A percentile compares a stretch with the other conserved stretches of the same genome.
Evolutionary conservation across 2,329 filamentous ascomycete genomes (phyloP).

Genomic region (Hypoxylon sp.): DNA sequence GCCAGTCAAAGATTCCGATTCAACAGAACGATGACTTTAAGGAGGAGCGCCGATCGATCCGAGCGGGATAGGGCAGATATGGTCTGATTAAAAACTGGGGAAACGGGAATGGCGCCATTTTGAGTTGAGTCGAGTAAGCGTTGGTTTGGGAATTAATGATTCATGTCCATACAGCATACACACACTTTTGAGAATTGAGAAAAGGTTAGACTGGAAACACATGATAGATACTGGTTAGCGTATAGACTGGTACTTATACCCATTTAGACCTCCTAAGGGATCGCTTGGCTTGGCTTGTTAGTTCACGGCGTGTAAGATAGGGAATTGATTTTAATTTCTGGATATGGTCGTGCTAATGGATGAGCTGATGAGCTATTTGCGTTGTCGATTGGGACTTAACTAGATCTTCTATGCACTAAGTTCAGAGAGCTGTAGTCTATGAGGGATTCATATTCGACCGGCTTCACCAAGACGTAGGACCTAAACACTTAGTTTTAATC

Average conservation of each 20-base stretch:
- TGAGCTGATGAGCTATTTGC: not conserved
- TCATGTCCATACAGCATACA: conserved; percentile 16
- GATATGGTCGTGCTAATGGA: not conserved
- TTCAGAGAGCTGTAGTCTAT: not conserved
- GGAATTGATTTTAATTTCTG: not conserved
- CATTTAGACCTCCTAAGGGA: conserved; percentile 8
- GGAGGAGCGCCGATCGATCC: conserved; percentile 39
- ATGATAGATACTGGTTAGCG: conserved; percentile 9
- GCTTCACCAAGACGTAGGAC: not conserved
- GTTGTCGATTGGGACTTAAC: not conserved
- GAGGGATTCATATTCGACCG: not conserved
- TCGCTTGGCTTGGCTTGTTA: conserved; percentile 15
- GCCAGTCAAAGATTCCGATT: conserved; percentile 42
- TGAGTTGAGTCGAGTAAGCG: not conserved
- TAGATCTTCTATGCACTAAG: not conserved
- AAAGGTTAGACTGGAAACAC: conserved; percentile 21
- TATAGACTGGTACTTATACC: conserved; percentile 37
- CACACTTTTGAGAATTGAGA: conserved; percentile 1
- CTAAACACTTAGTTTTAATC: not conserved
- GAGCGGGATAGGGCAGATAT: conserved; percentile 46
- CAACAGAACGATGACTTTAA: conserved; percentile 42
- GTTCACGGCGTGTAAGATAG: conserved; percentile 14
- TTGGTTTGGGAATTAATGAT: conserved; percentile 19
- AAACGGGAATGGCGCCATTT: not conserved
- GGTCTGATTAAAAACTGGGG: conserved; percentile 36